Evolutionary conservation across 2,329 filamentous ascomycete genomes (phyloP), one percentile per base, ranked within the genome.

Genomic region (Fusarium mundagurra): DNA sequence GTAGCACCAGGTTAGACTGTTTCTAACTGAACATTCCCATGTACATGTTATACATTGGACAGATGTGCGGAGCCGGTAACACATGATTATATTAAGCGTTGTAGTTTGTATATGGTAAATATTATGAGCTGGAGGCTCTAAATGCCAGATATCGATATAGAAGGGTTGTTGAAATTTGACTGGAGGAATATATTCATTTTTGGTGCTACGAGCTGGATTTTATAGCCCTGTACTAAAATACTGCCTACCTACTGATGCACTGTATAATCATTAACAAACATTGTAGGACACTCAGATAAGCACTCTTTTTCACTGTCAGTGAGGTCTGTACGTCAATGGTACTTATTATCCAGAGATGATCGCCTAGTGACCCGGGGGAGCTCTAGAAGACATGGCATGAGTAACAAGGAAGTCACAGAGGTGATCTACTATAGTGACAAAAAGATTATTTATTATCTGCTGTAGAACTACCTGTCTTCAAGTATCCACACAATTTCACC

Each of bases 71-170:
- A 48, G 45, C 3, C 45, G 20, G 20, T 48, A 48, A 22, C 45
- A 48, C 27, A 48, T 29, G 10, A 1, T 16, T 5, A 5, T 29
- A 22, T 9, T 9, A 7, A 29, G 13, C 9, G 18, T 5, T 4
- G 2, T 20, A 8, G 3, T 22, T 3, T 5, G 3, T 22, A 11
- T 11, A 0, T 7, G 11, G 16, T 16, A 16, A 2, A 3, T 17
- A 1, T 5, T 29, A 5, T 22, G 13, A 12, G 6, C 6, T 47
- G 13, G 13, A 7, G 18, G 18, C 4, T 22, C 9, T 48, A 22
- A 22, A 29, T 16, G 4, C 6, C 16, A 22, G 27, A 47, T 29
- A 20, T 22, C 22, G 27, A 29, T 22, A 22, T 22, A 16, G 12
- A 6, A 18, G 9, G 6, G 12, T 24, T 44, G 8, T 18, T 17